These are phyloP conservation scores for Diaporthe citri DNA, from an alignment of 2,329 filamentous ascomycete genomes.

Conservation along the genomic window DNA sequence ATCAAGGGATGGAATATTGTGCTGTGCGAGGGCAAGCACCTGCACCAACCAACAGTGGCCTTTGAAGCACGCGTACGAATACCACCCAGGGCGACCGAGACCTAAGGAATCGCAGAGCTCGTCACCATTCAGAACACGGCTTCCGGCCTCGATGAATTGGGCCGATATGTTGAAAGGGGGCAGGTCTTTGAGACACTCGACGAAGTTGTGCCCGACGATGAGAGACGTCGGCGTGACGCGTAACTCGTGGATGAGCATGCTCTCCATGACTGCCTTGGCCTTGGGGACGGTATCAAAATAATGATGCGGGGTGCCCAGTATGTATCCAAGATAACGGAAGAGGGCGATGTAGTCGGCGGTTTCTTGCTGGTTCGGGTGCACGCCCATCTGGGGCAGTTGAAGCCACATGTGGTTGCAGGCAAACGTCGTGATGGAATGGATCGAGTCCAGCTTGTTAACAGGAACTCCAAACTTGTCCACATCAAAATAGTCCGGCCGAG, in stretches of 20 bases:
- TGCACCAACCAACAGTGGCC: conserved; percentile 12
- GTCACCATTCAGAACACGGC: conserved; percentile 5
- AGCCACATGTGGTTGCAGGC: conserved; percentile 21
- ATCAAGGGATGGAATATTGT: background rate
- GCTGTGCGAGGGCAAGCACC: background rate
- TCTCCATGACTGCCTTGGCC: conserved; percentile 5
- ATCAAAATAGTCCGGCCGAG: conserved; percentile 9
- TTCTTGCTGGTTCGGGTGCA: background rate
- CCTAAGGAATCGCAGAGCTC: conserved; percentile 10
- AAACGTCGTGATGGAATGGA: conserved; percentile 6
- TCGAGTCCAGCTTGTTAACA: conserved; percentile 12
- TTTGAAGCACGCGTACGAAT: conserved; percentile 9
- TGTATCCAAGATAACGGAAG: conserved; percentile 4
- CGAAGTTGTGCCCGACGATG: conserved; percentile 3
- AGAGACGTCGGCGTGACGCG: conserved; percentile 10
- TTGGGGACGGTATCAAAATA: background rate
- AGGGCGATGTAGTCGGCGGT: conserved; percentile 10
- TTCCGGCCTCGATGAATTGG: conserved; percentile 2
- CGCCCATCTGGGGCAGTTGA: background rate
- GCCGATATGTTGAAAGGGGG: background rate
- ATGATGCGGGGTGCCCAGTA: background rate
- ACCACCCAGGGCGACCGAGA: background rate
- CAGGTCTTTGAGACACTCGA: conserved; percentile 11
- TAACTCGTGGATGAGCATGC: conserved; percentile 14
- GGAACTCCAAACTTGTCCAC: background rate